Conservation (phyloP, 805 yeast species). For the Henningerozyma blattae region DNA sequence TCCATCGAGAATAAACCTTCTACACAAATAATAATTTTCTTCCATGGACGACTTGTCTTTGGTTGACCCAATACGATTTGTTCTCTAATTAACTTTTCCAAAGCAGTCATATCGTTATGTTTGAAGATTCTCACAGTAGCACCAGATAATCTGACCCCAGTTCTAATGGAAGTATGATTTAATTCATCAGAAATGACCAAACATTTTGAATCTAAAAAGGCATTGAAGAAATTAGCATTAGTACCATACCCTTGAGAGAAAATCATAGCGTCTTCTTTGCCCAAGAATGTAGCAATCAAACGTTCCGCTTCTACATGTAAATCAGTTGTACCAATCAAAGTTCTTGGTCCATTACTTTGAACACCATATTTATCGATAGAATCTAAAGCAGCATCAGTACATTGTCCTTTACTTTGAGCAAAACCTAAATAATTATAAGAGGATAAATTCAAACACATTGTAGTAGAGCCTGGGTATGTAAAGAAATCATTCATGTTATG, state of each 20-base stretch:
- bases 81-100: constrained; percentile 69
- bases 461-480: constrained; percentile 62
- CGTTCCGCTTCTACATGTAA: constrained; percentile 65
- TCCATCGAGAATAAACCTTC: constrained; percentile 92
- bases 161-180: constrained; percentile 91
- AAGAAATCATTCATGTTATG: constrained; percentile 52
- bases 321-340: constrained; percentile 62
- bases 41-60: constrained; percentile 93
- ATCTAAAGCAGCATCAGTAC: constrained; percentile 68
- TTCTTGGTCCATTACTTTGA: constrained; percentile 68
- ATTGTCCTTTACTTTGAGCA: constrained; percentile 87
- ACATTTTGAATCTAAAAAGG: constrained; percentile 77
- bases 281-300: constrained; percentile 73
- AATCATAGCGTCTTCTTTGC: constrained; percentile 77
- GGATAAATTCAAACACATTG: constrained; percentile 72
- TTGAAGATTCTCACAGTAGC: constrained; percentile 86
- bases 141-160: constrained; percentile 87
- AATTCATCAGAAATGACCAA: constrained; percentile 87
- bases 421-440: constrained; percentile 93
- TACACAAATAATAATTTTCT: constrained; percentile 69
- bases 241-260: constrained; percentile 96
- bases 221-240: constrained; percentile 75
- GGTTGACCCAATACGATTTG: constrained; percentile 92
- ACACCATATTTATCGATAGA: constrained; percentile 62
- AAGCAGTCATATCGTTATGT: constrained; percentile 77